A percentile compares a stretch with the other conserved stretches of the same genome.
Evolutionary conservation across 2,329 filamentous ascomycete genomes (phyloP).

Genomic region (Hypoxylon sp.): DNA sequence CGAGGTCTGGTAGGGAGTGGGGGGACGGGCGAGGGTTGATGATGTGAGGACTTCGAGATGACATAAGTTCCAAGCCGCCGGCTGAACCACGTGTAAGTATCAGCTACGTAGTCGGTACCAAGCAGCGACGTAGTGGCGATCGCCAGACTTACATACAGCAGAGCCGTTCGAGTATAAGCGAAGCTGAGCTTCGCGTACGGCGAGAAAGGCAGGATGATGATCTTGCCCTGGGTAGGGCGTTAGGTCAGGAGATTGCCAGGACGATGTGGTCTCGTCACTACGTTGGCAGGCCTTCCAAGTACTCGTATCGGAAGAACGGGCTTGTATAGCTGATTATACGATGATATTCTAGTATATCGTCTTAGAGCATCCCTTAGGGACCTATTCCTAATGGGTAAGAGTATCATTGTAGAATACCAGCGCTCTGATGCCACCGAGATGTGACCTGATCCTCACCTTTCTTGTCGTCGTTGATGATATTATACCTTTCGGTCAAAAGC

Average conservation of each 20-base stretch:
- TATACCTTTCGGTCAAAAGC: no score
- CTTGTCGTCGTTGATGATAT: no score
- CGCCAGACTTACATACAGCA: background rate
- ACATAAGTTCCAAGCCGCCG: background rate
- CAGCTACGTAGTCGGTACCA: background rate
- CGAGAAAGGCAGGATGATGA: background rate
- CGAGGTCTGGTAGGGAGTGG: background rate
- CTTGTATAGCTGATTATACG: background rate
- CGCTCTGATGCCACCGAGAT: no score
- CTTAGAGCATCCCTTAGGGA: background rate
- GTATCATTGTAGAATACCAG: no score
- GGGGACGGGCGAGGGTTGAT: background rate
- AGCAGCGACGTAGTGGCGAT: background rate
- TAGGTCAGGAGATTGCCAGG: background rate
- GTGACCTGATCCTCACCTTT: no score
- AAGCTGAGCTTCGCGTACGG: background rate
- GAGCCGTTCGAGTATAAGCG: background rate
- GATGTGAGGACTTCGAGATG: no score
- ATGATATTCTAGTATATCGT: background rate
- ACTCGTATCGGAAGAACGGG: background rate
- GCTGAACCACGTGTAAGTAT: background rate
- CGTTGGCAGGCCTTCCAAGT: no score
- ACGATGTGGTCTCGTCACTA: no score
- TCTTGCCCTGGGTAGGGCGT: background rate
- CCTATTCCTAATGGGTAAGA: no score